Percentiles rank a stretch among this genome's conserved stretches.
These are phyloP conservation scores for Populus euphratica DNA, from an alignment of 345 rosid species.

Conservation along the genomic window DNA sequence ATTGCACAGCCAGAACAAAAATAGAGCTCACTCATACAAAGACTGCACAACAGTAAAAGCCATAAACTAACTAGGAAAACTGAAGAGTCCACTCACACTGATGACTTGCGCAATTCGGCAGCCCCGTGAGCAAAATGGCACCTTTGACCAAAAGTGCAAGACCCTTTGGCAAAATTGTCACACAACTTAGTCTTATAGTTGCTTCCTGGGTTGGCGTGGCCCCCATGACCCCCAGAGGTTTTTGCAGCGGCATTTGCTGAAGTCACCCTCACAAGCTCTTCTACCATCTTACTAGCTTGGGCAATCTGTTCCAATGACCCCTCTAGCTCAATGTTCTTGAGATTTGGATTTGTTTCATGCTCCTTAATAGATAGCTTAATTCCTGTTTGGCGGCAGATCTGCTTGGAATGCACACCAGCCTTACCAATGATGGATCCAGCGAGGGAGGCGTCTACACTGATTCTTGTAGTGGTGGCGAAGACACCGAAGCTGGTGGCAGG, in stretches of 20 bases:
- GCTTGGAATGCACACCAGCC: slow-evolving; percentile 73
- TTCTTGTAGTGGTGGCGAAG: slow-evolving; percentile 72
- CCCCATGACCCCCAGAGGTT: slow-evolving; percentile 35
- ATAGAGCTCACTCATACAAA: slow-evolving; percentile 1
- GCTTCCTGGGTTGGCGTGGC: slow-evolving; percentile 39
- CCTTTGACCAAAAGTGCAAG: slow-evolving; percentile 80
- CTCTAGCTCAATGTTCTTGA: slow-evolving; percentile 73
- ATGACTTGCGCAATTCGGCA: slow-evolving; percentile 63
- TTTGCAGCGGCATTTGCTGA: slow-evolving; percentile 27
- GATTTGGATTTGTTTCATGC: slow-evolving; percentile 61
- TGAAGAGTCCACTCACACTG: not conserved
- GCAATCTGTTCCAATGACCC: slow-evolving; percentile 83
- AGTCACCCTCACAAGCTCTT: slow-evolving; percentile 60
- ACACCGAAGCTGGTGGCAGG: slow-evolving; percentile 72
- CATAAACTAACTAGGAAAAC: not conserved
- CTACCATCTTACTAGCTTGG: slow-evolving; percentile 76
- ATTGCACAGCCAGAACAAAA: slow-evolving; percentile 5
- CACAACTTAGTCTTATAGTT: slow-evolving; percentile 87
- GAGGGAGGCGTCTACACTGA: slow-evolving; percentile 79
- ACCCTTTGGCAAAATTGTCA: slow-evolving; percentile 69
- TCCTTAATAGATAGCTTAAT: slow-evolving; percentile 67
- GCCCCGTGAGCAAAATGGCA: slow-evolving; percentile 97
- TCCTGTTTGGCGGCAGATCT: slow-evolving; percentile 75
- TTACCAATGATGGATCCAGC: slow-evolving; percentile 87
- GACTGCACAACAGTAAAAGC: slow-evolving; percentile 16